These are phyloP conservation scores for Neoboletus magnificus DNA, from an alignment of 768 basidiomycete species.

Conservation along the genomic window DNA sequence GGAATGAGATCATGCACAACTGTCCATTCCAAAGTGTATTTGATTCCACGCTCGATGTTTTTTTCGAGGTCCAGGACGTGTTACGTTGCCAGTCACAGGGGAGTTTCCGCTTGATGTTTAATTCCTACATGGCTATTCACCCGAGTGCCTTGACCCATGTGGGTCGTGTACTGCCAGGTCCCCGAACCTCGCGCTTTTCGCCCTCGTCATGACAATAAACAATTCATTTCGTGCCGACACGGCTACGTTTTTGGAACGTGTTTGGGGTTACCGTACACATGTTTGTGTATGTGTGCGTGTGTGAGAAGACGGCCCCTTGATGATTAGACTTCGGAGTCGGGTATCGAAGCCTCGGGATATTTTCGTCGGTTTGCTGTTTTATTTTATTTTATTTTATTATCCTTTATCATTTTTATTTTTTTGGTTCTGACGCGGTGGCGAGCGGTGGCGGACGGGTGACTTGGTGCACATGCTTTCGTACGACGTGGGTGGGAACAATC, in stretches of 20 bases:
- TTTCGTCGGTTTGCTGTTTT: neutral
- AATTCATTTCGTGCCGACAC: neutral
- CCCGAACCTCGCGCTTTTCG: neutral
- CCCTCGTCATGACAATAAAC: neutral
- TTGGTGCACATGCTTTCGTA: conserved; percentile 15
- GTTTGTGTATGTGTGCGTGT: neutral
- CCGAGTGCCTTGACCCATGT: neutral
- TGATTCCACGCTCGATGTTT: neutral
- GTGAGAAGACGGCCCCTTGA: neutral
- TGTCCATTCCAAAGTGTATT: neutral
- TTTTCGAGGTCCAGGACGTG: neutral
- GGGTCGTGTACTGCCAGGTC: neutral
- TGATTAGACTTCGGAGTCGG: conserved; percentile 13
- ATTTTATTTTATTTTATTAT: too few species aligned
- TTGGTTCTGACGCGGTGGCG: neutral
- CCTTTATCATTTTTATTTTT: too few species aligned
- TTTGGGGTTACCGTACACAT: conserved; percentile 2
- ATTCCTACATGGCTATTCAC: neutral
- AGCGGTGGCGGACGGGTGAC: conserved; percentile 23
- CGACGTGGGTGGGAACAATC: neutral
- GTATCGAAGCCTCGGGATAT: conserved; percentile 9
- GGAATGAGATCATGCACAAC: neutral
- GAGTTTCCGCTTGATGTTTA: neutral
- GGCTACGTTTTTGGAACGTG: neutral
- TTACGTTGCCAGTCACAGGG: neutral